phyloP scores from a whole-genome alignment of 352 stramenopile species.

The Pythium dissotocum region DNA sequence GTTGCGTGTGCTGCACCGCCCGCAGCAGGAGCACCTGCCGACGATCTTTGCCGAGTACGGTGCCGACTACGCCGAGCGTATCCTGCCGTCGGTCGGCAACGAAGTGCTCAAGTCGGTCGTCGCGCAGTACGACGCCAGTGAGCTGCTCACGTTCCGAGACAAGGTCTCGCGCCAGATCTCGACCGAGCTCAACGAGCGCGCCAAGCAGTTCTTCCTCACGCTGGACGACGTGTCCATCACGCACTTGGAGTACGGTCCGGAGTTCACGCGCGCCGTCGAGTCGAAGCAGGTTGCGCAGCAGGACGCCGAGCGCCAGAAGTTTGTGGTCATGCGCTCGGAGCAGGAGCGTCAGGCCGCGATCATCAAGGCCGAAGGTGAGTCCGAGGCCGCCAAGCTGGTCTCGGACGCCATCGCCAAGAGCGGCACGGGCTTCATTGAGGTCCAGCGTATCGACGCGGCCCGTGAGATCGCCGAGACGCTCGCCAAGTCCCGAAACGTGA shows the following conservation, averaged over 20 bases:
- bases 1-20: constrained; percentile 95
- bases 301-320: constrained; percentile 99
- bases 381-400: constrained; percentile 97
- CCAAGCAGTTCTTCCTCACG: constrained; percentile 96
- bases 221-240: constrained; percentile 99
- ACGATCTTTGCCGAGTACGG: constrained; percentile 98
- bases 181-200: constrained; percentile 95
- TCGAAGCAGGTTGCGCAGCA: constrained; percentile 99
- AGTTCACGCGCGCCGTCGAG: constrained; percentile 99
- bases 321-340: constrained; percentile 98
- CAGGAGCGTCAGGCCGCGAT: constrained; percentile 95
- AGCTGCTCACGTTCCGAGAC: constrained; percentile 98
- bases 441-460: constrained; percentile 99
- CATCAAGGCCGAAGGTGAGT: constrained; percentile 96
- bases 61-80: constrained; percentile 97
- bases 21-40: constrained; percentile 93
- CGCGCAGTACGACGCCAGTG: constrained; percentile 99
- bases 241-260: constrained; percentile 98
- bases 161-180: constrained; percentile 97
- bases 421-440: constrained; percentile 98
- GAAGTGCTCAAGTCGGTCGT: constrained; percentile 94
- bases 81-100: constrained; percentile 98
- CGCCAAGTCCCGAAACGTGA: constrained; percentile 96
- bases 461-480: constrained; percentile 99
- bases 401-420: constrained; percentile 97